Base-by-base conservation (phyloP, 192 early-diverging fungal genomes). In the Backusella luteola region DNA sequence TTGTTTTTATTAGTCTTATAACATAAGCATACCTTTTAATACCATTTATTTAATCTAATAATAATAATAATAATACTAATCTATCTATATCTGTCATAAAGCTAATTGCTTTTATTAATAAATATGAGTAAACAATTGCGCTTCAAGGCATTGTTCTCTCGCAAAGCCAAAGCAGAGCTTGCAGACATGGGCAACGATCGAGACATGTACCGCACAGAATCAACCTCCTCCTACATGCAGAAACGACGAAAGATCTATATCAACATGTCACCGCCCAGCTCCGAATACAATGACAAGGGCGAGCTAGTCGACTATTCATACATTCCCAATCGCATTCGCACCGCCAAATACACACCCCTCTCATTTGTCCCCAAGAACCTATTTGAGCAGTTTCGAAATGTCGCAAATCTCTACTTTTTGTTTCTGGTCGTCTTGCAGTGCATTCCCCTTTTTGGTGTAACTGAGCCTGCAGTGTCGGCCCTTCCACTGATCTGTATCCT, bases 311-410 rank as follows among this genome's bases (percentile, higher is more conserved):
- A 63, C 77, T 81, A 35, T 79, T 34, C 14, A 21, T 71, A 70
- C 74, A 68, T 79, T 12, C 42, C 85, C 76, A 98, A 98, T 85
- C 89, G 93, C 71, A 89, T 99, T 35, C 86, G 88, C 41, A 99
- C 97, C 0, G 88, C 92, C 41, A 99, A 98, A 82, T 99, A 99
- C 86, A 95, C 95, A 6, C 81, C 93, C 2, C 67, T 95, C 8
- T 92, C 93, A 0, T 99, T 99, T 85, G 84, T 99, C n/a, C 97
- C 97, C 34, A 97, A 96, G 79, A 98, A 98, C 76, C 81, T 99
- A 74, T 94, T 95, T 79, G 97, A 98, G 88, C 97, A 99, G 87
- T 99, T 99, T 83, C 91, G 95, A 6, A 89, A 90, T 39, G 89
- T 97, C 2, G 98, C 98, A 71, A 99, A 99, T 83, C 89, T 98